Base-by-base conservation (phyloP, 2,329 filamentous ascomycete species). In the Ceratocystis cacaofunesta region DNA sequence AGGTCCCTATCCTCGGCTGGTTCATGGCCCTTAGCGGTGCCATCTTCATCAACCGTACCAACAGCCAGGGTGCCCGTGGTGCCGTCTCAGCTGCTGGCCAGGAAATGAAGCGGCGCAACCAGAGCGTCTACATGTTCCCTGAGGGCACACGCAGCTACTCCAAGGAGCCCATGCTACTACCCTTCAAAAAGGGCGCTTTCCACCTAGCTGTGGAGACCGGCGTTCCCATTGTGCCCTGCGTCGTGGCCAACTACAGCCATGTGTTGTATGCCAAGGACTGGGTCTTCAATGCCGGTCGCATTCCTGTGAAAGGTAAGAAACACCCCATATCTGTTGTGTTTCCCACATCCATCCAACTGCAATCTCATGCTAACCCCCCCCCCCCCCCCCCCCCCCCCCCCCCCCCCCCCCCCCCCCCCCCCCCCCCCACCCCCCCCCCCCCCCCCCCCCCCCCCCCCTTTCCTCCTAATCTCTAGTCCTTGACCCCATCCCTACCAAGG, bases 141-240 rank as follows among this genome's bases (percentile, higher is more conserved):
- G 94, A 99, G 78, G 94, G 94, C 62, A 99, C 94, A 1, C 84
- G 94, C 70, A 95, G 89, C 74, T 96, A 97, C 77, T 82, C 88
- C 66, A 84, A 87, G 71, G 86, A 92, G 65, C 89, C 94, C 1
- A 83, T 82, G 67, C 77, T 99, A 71, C 79, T 97, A 65, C 89
- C 91, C n/a, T 99, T 97, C 81, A 99, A 99, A 78, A 99, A 99
- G 80, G 94, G 94, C 67, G 94, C 92, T 60, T 99, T 99, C 76
- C 92, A 99, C 75, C 82, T 99, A 43, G 94, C 94, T 58, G 84
- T 99, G 22, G 89, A 97, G 79, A 92, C 92, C 1, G 88, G 90
- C 69, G 94, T 96, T 5, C 92, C 92, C 30, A 89, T 99, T 71
- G 87, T 99, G 2, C 94, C 94, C 0, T 82, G 95, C 44, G 87